Conservation (phyloP, 2,329 filamentous ascomycete genomes). For the Hymenoscyphus scutula region DNA sequence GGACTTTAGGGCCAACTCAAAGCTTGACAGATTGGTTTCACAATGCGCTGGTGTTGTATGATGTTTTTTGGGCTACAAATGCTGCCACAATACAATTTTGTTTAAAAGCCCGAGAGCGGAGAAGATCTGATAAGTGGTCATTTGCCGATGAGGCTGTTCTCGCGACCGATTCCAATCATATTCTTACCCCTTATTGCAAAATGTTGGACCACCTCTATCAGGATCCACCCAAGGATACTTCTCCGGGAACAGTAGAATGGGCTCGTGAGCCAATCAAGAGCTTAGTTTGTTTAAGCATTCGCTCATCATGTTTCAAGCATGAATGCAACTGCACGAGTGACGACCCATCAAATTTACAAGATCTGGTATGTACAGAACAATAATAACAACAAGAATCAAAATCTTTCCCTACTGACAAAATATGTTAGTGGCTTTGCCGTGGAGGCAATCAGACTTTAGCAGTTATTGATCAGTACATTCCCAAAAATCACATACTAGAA, state of each 20-base stretch:
- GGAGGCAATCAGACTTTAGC: neutral
- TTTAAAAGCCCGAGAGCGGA: constrained; percentile 9
- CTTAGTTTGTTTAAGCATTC: constrained; percentile 10
- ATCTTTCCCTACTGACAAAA: neutral
- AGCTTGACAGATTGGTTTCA: constrained; percentile 16
- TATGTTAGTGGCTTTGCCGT: neutral
- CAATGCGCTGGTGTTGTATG: constrained; percentile 15
- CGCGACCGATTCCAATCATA: constrained; percentile 1
- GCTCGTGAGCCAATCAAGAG: constrained; percentile 13
- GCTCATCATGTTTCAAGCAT: constrained; percentile 5
- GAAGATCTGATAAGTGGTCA: neutral
- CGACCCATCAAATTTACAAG: constrained; percentile 6
- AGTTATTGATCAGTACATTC: neutral
- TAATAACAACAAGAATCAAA: too few relatives aligned
- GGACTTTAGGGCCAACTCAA: constrained; percentile 6
- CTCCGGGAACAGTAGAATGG: constrained; percentile 13
- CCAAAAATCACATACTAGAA: neutral
- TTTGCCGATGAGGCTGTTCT: constrained; percentile 1
- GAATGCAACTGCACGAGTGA: constrained; percentile 13
- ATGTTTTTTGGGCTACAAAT: constrained; percentile 12
- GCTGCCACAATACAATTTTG: constrained; percentile 14
- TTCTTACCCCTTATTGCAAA: constrained; percentile 9
- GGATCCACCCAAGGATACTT: constrained; percentile 3
- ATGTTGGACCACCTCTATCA: constrained; percentile 14
- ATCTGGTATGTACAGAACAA: constrained; percentile 11